Percentiles rank a stretch among this genome's conserved stretches.
Evolutionary conservation across 2,329 filamentous ascomycete species (phyloP).

Genomic region (Ilyonectria robusta): DNA sequence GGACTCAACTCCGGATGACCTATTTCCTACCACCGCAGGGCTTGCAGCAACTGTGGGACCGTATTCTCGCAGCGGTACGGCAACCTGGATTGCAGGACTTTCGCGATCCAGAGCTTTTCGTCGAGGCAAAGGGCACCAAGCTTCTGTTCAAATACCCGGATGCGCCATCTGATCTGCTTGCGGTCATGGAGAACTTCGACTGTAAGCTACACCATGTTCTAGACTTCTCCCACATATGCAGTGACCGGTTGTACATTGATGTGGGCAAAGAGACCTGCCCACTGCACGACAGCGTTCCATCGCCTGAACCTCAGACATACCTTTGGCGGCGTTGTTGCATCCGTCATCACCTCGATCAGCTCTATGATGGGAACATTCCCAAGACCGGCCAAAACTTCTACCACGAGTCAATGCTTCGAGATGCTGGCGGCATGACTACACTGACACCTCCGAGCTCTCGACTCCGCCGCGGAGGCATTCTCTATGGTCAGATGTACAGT

Average conservation of each 20-base stretch:
- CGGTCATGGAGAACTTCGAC: slow-evolving; percentile 3
- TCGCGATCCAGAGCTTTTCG: slow-evolving; percentile 17
- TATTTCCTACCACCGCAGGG: slow-evolving; percentile 26
- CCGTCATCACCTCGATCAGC: slow-evolving; percentile 5
- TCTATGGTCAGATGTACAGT: slow-evolving; percentile 11
- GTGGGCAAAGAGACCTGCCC: slow-evolving; percentile 23
- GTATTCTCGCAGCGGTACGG: slow-evolving; percentile 17
- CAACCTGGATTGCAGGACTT: slow-evolving; percentile 13
- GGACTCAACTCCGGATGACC: slow-evolving; percentile 20
- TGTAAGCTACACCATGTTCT: slow-evolving; percentile 4
- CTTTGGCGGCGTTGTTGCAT: slow-evolving; percentile 25
- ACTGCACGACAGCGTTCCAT: background rate
- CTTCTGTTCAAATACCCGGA: background rate
- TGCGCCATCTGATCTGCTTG: background rate
- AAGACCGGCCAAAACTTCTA: slow-evolving; percentile 25
- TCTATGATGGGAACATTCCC: slow-evolving; percentile 12
- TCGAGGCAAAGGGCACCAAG: background rate
- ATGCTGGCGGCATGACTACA: slow-evolving; percentile 15
- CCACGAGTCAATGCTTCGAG: slow-evolving; percentile 22
- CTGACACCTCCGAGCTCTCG: slow-evolving; percentile 11
- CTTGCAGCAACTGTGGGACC: slow-evolving; percentile 21
- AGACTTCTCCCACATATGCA: slow-evolving; percentile 21
- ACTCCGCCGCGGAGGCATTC: slow-evolving; percentile 18
- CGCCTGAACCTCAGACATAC: slow-evolving; percentile 13
- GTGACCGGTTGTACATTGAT: slow-evolving; percentile 16